Base-by-base conservation (phyloP, 176 grass and related monocot species). In the Paspalum vaginatum region DNA sequence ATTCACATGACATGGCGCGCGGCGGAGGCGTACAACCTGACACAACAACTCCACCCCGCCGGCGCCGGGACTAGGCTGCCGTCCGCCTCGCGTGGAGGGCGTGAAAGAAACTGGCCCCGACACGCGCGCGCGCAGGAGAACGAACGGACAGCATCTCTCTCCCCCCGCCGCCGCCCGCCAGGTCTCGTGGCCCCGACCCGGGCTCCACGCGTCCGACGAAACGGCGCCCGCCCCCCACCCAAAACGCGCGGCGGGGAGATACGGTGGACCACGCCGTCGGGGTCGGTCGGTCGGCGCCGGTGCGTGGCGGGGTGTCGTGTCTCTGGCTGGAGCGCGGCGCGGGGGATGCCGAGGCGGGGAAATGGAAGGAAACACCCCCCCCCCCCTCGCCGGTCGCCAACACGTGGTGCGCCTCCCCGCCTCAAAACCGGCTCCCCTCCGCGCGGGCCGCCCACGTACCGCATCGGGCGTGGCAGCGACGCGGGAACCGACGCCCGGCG, bases 361-460 rank as follows among this genome's bases (percentile, higher is more conserved):
- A 56, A 56, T 18, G 55, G 55, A 57, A 57, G 32, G 32, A 32
- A 32, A 32, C 2, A 32, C 32, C 32, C n/a, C 55, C 54, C 20
- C 8, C 20, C 20, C 55, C 20, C 9, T 9, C 55, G 11, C 10
- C 21, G 8, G 20, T 2, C 7, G 1, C 20, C 78, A 27, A 43
- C 85, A 52, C 85, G 78, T 70, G 85, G 54, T 9, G 63, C 78
- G 52, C 43, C 70, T 65, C 32, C 5, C 25, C 9, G 51, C 84
- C 69, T 48, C 70, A 61, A n/a, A 20, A 4, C 9, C 2, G 59
- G 40, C 8, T 24, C 70, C 32, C 32, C 32, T 32, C 32, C 32
- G 5, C 81, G 7, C 70, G 65, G 65, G 13, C 44, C 15, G 52
- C 43, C 37, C 79, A 82, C 72, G 79, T 47, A 43, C n/a, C n/a